These are phyloP conservation scores for Lentinus brumalis DNA, from an alignment of 768 basidiomycete genomes.

Conservation along the genomic window DNA sequence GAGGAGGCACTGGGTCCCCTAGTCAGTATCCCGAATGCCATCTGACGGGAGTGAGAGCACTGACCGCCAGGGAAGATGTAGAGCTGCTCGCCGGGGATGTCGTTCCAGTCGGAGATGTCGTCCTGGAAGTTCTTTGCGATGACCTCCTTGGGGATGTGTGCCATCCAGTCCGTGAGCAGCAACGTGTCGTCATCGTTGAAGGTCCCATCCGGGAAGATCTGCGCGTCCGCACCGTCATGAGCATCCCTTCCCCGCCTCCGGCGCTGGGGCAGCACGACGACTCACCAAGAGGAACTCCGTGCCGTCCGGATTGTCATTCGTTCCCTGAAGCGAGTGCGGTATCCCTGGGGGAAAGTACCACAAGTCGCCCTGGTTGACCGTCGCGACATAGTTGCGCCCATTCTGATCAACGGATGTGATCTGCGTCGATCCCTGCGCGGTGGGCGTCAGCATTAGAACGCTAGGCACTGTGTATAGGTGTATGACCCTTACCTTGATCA, in stretches of 20 bases:
- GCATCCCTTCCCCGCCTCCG: not conserved
- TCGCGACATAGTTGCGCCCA: conserved; percentile 52
- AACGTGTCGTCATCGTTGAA: conserved; percentile 59
- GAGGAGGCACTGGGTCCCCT: conserved; percentile 34
- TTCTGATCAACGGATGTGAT: conserved; percentile 49
- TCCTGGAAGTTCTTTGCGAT: conserved; percentile 55
- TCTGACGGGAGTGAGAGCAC: not conserved
- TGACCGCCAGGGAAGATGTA: conserved; percentile 55
- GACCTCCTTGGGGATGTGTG: conserved; percentile 57
- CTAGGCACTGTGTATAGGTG: no score
- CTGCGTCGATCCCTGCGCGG: conserved; percentile 46
- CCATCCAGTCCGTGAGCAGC: conserved; percentile 58
- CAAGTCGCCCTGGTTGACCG: conserved; percentile 51
- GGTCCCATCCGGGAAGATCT: conserved; percentile 53
- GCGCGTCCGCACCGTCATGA: conserved; percentile 18
- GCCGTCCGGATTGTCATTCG: conserved; percentile 44
- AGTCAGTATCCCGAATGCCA: not conserved
- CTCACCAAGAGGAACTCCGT: conserved; percentile 54
- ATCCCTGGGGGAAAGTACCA: conserved; percentile 62
- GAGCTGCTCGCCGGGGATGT: conserved; percentile 47
- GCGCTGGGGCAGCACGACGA: not conserved
- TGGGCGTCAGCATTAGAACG: not conserved
- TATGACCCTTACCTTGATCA: conserved; percentile 29
- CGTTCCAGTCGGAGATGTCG: conserved; percentile 40
- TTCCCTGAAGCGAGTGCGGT: conserved; percentile 59